A percentile compares a stretch with the other conserved stretches of the same genome.
Conservation (phyloP, 805 yeast genomes). For the Limtongia smithiae region DNA sequence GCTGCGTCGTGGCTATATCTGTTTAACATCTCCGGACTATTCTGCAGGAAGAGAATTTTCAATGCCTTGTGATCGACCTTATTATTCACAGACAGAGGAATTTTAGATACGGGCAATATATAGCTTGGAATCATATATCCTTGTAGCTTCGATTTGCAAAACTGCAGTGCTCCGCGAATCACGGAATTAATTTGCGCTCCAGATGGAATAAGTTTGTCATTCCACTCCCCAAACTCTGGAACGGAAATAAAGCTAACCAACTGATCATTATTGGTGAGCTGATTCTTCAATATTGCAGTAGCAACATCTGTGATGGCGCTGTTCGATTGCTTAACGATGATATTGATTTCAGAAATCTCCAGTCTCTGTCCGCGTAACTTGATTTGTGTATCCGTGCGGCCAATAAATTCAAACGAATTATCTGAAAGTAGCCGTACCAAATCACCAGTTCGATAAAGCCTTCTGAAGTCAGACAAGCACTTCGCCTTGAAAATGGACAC, state of each 20-base stretch:
- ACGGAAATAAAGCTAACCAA: conserved; percentile 26
- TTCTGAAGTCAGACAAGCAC: too few species aligned
- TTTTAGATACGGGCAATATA: conserved; percentile 18
- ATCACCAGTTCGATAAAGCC: conserved; percentile 33
- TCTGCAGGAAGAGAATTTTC: conserved; percentile 6
- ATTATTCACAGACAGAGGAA: conserved; percentile 31
- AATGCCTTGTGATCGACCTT: conserved; percentile 28
- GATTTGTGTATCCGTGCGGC: conserved; percentile 35
- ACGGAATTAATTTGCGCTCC: neutral
- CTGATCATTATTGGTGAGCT: conserved; percentile 21
- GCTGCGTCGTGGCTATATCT: neutral
- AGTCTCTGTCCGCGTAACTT: conserved; percentile 36
- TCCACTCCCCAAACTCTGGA: neutral
- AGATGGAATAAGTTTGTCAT: conserved; percentile 2
- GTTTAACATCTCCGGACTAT: too few species aligned
- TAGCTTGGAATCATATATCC: conserved; percentile 32
- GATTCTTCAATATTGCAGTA: conserved; percentile 22
- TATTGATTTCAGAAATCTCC: conserved; percentile 36
- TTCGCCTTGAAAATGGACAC: too few species aligned
- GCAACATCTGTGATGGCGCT: conserved; percentile 13
- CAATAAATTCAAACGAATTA: conserved; percentile 33
- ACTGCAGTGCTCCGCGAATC: neutral
- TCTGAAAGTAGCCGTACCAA: conserved; percentile 31
- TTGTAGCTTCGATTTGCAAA: conserved; percentile 20
- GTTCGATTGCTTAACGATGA: conserved; percentile 19